Conservation (phyloP, 1,284 basidiomycete genomes). For the Tilletia horrida region DNA sequence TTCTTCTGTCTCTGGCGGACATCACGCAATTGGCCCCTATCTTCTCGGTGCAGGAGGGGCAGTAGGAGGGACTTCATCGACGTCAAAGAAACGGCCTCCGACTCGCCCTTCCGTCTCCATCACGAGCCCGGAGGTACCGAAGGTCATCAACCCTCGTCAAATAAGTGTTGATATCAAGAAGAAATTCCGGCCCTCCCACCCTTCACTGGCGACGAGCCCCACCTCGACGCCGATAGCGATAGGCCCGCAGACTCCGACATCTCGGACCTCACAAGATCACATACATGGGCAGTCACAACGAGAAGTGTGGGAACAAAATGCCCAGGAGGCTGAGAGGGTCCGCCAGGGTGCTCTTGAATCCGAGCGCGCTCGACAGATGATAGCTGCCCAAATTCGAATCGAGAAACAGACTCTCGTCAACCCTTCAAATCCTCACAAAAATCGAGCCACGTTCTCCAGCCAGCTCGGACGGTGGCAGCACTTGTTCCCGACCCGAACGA, state of each 20-base stretch:
- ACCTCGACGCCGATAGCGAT: constrained; percentile 13
- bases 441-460: constrained; percentile 26
- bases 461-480: constrained; percentile 67
- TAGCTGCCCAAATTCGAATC: constrained; percentile 2
- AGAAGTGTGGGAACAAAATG: neutral
- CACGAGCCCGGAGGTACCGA: constrained; percentile 13
- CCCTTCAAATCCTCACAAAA: constrained; percentile 49
- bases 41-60: neutral
- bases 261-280: neutral
- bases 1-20: too few relatives aligned
- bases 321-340: neutral
- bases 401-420: constrained; percentile 51
- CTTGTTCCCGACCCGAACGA: constrained; percentile 70
- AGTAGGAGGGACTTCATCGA: neutral
- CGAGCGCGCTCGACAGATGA: neutral
- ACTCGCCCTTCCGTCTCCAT: neutral
- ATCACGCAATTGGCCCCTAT: too few relatives aligned
- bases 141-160: constrained; percentile 3
- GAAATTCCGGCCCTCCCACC: neutral
- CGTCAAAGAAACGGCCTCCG: neutral
- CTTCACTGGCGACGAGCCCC: neutral
- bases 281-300: constrained; percentile 1
- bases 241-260: neutral
- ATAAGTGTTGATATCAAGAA: neutral
- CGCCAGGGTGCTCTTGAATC: neutral